A percentile compares a stretch with the other conserved stretches of the same genome.
phyloP scores from a whole-genome alignment of 768 basidiomycete genomes.

The Cyclocybe cylindracea region DNA sequence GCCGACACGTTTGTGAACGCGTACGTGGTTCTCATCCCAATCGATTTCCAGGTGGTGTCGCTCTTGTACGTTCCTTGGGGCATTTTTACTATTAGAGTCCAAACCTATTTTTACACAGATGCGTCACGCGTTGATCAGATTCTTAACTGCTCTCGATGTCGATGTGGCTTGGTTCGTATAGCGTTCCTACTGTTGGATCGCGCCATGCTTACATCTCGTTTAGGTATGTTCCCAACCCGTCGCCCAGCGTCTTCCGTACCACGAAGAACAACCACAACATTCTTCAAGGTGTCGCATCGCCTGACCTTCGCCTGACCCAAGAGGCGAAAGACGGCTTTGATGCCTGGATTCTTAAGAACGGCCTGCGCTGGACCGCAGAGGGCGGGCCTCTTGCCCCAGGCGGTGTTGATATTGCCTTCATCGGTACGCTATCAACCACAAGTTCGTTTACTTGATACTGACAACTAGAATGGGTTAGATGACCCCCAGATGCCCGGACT shows the following conservation, averaged over 20 bases:
- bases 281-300: conserved; percentile 87
- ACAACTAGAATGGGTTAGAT: conserved; percentile 36
- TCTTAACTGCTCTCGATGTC: conserved; percentile 78
- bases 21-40: conserved; percentile 8
- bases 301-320: conserved; percentile 74
- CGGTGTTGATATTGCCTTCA: conserved; percentile 86
- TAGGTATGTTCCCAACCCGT: conserved; percentile 88
- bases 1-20: conserved; percentile 7
- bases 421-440: conserved; percentile 50
- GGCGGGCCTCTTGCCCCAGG: conserved; percentile 84
- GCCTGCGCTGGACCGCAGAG: conserved; percentile 82
- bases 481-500: conserved; percentile 95
- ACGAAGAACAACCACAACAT: conserved; percentile 97
- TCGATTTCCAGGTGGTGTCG: conserved; percentile 75
- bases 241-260: conserved; percentile 88
- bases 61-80: conserved; percentile 61
- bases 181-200: conserved; percentile 14
- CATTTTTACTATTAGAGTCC: conserved; percentile 9
- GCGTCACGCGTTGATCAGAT: conserved; percentile 91
- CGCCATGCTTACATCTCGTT: not conserved
- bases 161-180: conserved; percentile 76
- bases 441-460: not conserved
- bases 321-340: conserved; percentile 81
- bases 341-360: conserved; percentile 89
- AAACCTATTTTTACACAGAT: conserved; percentile 52